These are phyloP conservation scores for Lojkania enalia DNA, from an alignment of 2,329 filamentous ascomycete species.

Conservation along the genomic window DNA sequence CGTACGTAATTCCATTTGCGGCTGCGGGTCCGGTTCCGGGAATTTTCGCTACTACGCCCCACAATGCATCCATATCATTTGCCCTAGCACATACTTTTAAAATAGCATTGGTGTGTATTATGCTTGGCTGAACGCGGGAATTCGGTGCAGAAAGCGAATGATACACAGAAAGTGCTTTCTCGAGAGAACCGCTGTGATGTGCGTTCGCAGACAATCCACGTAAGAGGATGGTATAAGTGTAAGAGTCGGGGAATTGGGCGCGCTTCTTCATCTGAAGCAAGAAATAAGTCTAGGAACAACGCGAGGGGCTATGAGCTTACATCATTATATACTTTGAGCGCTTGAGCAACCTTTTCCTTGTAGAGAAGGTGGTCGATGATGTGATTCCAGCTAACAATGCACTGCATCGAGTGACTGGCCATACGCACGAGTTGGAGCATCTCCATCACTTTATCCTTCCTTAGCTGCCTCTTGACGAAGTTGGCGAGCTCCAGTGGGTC, in stretches of 20 bases:
- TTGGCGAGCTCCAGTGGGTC: conserved; percentile 76
- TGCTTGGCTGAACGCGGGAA: conserved; percentile 68
- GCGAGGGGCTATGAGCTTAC: conserved; percentile 51
- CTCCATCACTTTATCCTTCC: conserved; percentile 63
- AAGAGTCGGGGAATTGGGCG: conserved; percentile 74
- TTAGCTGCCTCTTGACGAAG: conserved; percentile 65
- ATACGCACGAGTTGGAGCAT: conserved; percentile 69
- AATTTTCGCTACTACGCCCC: conserved; percentile 72
- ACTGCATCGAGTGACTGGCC: conserved; percentile 66
- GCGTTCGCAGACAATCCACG: conserved; percentile 68
- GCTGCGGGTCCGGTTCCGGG: conserved; percentile 64
- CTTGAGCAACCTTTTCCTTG: conserved; percentile 62
- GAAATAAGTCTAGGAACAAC: too few species aligned
- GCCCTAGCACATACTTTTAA: conserved; percentile 78
- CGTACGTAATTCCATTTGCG: conserved; percentile 75
- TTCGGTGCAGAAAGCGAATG: conserved; percentile 69
- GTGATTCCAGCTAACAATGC: conserved; percentile 85
- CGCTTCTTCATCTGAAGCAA: conserved; percentile 87
- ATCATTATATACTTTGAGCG: conserved; percentile 87
- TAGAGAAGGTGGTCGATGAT: conserved; percentile 73
- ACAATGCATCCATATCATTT: conserved; percentile 76
- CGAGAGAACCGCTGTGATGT: conserved; percentile 62
- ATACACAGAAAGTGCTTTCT: conserved; percentile 75
- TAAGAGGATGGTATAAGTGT: conserved; percentile 84
- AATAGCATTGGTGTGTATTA: conserved; percentile 87